Evolutionary conservation across 2,329 filamentous ascomycete species (phyloP), one percentile per base, ranked within the genome.

Genomic region (Pseudocercospora eumusae): DNA sequence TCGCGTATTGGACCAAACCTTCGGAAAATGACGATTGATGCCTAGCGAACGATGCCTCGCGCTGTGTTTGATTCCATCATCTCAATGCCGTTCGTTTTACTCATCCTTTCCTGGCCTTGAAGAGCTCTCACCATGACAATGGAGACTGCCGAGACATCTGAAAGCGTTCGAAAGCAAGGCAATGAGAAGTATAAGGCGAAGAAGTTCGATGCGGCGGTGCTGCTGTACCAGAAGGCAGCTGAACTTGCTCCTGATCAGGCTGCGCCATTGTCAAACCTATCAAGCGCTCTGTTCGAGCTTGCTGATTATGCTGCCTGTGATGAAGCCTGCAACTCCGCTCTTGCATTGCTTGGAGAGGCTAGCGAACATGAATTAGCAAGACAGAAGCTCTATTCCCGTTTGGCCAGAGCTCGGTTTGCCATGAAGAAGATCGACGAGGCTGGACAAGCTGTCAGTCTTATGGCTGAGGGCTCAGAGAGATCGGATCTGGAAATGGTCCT

Each of bases 211-310:
- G 10, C 15, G 64, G 64, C 67, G n/a, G 54, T 68, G 23, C 20
- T 23, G 3, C 53, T 58, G 15, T 68, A 66, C 36, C 36, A 61
- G 21, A 53, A 59, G 55, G 64, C 66, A 27, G 57, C 53, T 25
- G 61, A 65, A 21, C 53, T 64, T 20, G 57, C 56, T 2, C 66
- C 62, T 25, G 18, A 10, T 7, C 55, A 68, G 8, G 50, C 62
- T 47, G 49, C 60, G n/a, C 66, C 66, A 4, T 54, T 63, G 40
- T 61, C 62, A 5, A 69, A 69, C 49, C 54, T 68, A 5, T 65
- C 66, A 8, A 59, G 60, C 2, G 64, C 56, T 9, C 58, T 59
- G 42, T 68, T 61, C 33, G 66, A 69, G 55, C 44, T 65, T 18
- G 62, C 65, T 23, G 52, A 65, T n/a, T 69, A 66, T 57, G 28